phyloP scores from a whole-genome alignment of 345 rosid genomes.

The Alliaria petiolata region DNA sequence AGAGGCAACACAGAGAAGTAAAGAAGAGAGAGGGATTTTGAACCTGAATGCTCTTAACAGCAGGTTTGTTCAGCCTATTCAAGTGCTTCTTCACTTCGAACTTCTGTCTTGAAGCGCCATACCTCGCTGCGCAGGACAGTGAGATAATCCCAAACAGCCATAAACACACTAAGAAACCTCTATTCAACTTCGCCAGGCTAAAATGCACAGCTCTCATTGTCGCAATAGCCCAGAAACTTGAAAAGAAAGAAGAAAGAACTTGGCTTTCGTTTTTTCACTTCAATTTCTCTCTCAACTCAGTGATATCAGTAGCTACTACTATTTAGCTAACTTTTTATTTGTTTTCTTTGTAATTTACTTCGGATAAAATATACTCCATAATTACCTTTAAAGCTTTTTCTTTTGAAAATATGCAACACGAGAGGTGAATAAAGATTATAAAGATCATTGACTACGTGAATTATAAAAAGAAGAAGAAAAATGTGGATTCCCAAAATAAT shows the following conservation, averaged over 20 bases:
- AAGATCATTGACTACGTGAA: neutral
- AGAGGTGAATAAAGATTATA: no score
- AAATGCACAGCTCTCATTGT: no score
- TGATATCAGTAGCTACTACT: no score
- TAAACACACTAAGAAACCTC: slow-evolving; percentile 34
- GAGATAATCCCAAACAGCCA: slow-evolving; percentile 47
- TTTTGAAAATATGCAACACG: no score
- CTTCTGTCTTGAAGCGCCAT: slow-evolving; percentile 51
- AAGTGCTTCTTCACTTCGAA: slow-evolving; percentile 74
- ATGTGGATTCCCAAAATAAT: neutral
- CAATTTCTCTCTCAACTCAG: slow-evolving; percentile 3
- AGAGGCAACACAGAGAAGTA: neutral
- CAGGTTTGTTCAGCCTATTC: slow-evolving; percentile 80
- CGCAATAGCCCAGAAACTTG: slow-evolving; percentile 20
- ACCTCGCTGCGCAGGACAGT: slow-evolving; percentile 47
- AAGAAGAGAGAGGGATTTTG: neutral
- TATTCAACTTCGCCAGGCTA: slow-evolving; percentile 19
- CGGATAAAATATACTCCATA: no score
- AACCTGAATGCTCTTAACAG: slow-evolving; percentile 77
- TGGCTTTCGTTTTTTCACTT: neutral
- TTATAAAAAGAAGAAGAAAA: neutral
- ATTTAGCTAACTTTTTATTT: neutral
- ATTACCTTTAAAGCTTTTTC: no score
- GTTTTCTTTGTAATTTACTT: neutral
- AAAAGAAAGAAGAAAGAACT: slow-evolving; percentile 4